Conservation (phyloP, 768 basidiomycete genomes). For the Mycena vulgaris region DNA sequence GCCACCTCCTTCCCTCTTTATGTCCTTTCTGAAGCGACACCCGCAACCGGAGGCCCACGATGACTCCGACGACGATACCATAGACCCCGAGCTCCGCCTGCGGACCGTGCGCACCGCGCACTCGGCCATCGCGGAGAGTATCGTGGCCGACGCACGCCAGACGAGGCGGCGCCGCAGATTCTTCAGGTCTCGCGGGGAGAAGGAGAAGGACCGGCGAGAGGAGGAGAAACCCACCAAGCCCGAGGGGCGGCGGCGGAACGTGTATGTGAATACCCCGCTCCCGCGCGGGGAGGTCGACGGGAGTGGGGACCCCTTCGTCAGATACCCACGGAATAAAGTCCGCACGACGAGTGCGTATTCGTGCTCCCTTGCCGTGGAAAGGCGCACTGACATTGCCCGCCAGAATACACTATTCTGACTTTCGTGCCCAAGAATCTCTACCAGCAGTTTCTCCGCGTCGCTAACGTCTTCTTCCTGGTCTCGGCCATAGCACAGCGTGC, state of each 20-base stretch:
- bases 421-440: slow-evolving; percentile 96
- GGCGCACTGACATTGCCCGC: neutral
- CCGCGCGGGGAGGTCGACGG: slow-evolving; percentile 75
- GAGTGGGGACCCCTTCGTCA: slow-evolving; percentile 81
- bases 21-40: slow-evolving; percentile 33
- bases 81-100: slow-evolving; percentile 90
- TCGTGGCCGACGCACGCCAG: slow-evolving; percentile 81
- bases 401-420: slow-evolving; percentile 92
- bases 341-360: slow-evolving; percentile 86
- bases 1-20: neutral
- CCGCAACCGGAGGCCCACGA: slow-evolving; percentile 48
- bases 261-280: slow-evolving; percentile 86
- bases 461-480: slow-evolving; percentile 93
- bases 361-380: neutral
- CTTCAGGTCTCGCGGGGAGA: slow-evolving; percentile 66
- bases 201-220: slow-evolving; percentile 44
- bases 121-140: slow-evolving; percentile 90
- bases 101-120: slow-evolving; percentile 95
- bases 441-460: slow-evolving; percentile 94
- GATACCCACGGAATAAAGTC: slow-evolving; percentile 95
- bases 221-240: slow-evolving; percentile 6
- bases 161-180: slow-evolving; percentile 73
- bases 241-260: slow-evolving; percentile 66
- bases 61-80: slow-evolving; percentile 71
- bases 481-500: slow-evolving; percentile 86